Evolutionary conservation across 2,329 filamentous ascomycete species (phyloP), one percentile per base, ranked within the genome.

Genomic region (Phaeosphaeria sp.): DNA sequence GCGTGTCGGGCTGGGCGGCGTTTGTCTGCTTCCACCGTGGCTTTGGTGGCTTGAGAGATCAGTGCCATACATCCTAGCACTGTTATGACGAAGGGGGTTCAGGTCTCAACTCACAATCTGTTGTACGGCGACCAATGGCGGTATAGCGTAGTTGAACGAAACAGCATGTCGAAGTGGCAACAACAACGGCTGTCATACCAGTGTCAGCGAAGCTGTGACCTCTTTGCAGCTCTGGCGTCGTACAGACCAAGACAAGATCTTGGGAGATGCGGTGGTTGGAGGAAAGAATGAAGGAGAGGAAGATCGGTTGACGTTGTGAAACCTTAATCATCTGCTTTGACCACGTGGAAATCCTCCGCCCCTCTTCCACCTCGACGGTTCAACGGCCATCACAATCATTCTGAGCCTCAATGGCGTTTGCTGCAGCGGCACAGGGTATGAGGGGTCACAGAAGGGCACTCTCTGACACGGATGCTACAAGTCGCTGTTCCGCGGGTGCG

Each of bases 121-220:
- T 65, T 46, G 57, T 53, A 64, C 56, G 42, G 49, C 44, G 27
- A 45, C 56, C 56, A 36, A 59, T 59, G 49, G 44, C 27, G 57
- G 54, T 25, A 59, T 60, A 57, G 57, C 58, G 53, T 61, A 53
- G 57, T 62, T 56, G 53, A 51, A 61, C 59, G 45, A 49, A 45
- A 54, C 58, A 25, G 58, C 59, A 67, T 67, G 55, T 49, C 57
- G 54, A 58, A 53, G 63, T 63, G 60, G 59, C 60, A 63, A 63
- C 55, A 61, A 61, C 46, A 65, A 66, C 62, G 60, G 60, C 61
- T 66, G 67, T 69, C 66, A 69, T 65, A 65, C 66, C 56, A 24
- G 55, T 57, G 55, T 61, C 53, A 60, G 55, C 58, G 57, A 45
- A 57, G 56, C 56, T 53, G 53, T 63, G 53, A 47, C 59, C 53